Base-by-base conservation (phyloP, 805 yeast species). In the Saccharomycopsis lassenensis region DNA sequence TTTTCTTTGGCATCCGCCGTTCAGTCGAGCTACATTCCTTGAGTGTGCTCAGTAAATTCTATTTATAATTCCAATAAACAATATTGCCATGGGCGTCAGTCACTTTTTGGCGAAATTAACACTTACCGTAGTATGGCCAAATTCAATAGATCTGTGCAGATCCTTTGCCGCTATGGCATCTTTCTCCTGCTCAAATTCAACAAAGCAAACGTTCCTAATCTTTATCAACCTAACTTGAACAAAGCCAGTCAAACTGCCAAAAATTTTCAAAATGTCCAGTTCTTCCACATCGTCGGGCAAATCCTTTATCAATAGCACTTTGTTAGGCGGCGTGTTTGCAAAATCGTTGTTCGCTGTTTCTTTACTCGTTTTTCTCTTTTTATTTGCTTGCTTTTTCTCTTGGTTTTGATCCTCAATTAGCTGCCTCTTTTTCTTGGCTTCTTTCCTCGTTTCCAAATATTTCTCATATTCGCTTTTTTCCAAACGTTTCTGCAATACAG, bases 191-290 rank as follows among this genome's bases (percentile, higher is more conserved):
- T 68, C 73, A 52, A 77, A 89, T 48, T 89, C 96, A 3, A 89
- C 67, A 55, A 89, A 80, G 7, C 91, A 93, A 31, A 89, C 69
- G 25, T 70, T 70, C 29, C 84, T 66, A 4, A 76, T 70, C 2
- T 68, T 63, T 19, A 89, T 85, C 24, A 74, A 57, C 36, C 93
- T 70, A 2, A 77, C 61, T 45, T 77, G 82, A 8, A 70, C 56
- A 44, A 79, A 78, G 0, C 94, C 95, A 1, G 62, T 57, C 43
- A 50, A 68, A 3, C 52, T 49, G 3, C 58, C 62, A 51, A 84
- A 86, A 1, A 63, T 44, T 0, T 47, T 56, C 8, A 17, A 21
- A 5, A 86, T 55, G 3, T 58, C 60, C 0, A 59, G 63, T 10
- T 55, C 48, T 1, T 66, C 52, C 3, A 62, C 50, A 11, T 53